A percentile compares a stretch with the other conserved stretches of the same genome.
Conservation (phyloP, 163 green algal species). For the Chloroidium sp. region DNA sequence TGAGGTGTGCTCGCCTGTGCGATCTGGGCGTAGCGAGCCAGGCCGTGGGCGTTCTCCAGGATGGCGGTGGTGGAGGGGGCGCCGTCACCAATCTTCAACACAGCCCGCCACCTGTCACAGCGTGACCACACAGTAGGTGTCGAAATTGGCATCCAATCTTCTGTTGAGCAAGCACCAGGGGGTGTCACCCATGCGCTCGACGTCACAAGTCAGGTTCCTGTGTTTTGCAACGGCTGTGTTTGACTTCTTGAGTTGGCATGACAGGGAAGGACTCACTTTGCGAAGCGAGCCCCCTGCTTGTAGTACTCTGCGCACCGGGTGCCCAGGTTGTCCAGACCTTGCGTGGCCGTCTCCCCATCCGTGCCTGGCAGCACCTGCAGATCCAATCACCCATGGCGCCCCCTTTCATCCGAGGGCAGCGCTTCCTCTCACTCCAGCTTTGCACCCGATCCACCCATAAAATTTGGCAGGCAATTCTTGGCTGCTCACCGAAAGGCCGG, state of each 20-base stretch:
- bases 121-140: slow-evolving; percentile 17
- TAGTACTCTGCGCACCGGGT: slow-evolving; percentile 67
- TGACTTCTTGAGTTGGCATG: too few relatives aligned
- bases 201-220: too few relatives aligned
- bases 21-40: slow-evolving; percentile 86
- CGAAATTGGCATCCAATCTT: neutral
- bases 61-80: slow-evolving; percentile 62
- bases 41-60: slow-evolving; percentile 74
- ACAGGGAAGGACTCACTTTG: neutral
- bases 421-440: neutral
- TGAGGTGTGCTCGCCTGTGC: slow-evolving; percentile 27
- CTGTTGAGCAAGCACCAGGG: neutral
- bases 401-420: too few relatives aligned
- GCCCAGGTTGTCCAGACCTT: slow-evolving; percentile 79
- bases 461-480: neutral
- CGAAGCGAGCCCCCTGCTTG: slow-evolving; percentile 36
- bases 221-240: too few relatives aligned
- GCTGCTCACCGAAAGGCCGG: slow-evolving; percentile 13
- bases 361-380: slow-evolving; percentile 56
- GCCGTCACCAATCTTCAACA: slow-evolving; percentile 72
- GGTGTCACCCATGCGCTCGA: too few relatives aligned
- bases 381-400: too few relatives aligned
- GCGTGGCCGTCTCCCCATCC: slow-evolving; percentile 75
- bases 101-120: slow-evolving; percentile 84
- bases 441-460: slow-evolving; percentile 2